Evolutionary conservation across 495 filamentous ascomycete genomes (phyloP).

Genomic region (Tuber indicum): DNA sequence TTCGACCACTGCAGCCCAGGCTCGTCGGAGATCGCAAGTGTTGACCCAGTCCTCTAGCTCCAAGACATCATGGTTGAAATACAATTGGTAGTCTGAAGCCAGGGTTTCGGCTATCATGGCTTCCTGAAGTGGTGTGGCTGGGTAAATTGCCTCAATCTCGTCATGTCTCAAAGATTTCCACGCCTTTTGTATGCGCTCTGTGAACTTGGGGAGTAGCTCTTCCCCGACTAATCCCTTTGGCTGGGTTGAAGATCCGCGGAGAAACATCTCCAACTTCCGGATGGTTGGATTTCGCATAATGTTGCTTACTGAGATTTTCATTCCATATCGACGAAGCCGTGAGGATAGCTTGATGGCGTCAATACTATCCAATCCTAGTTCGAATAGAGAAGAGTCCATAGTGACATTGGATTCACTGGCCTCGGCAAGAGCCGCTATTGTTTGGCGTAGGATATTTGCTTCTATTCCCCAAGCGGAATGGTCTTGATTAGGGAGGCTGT

Average conservation of each 20-base stretch:
- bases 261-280: slow-evolving; percentile 46
- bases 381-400: slow-evolving; percentile 54
- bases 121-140: slow-evolving; percentile 70
- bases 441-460: slow-evolving; percentile 50
- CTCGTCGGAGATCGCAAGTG: slow-evolving; percentile 49
- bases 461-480: slow-evolving; percentile 52
- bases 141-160: slow-evolving; percentile 53
- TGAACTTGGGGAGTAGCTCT: slow-evolving; percentile 40
- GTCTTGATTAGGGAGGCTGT: background rate
- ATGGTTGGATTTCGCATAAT: slow-evolving; percentile 67
- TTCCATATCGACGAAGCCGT: slow-evolving; percentile 53
- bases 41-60: slow-evolving; percentile 51
- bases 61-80: slow-evolving; percentile 73
- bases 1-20: slow-evolving; percentile 55
- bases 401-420: slow-evolving; percentile 48
- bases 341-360: slow-evolving; percentile 64
- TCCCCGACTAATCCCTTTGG: slow-evolving; percentile 2
- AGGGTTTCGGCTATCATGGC: slow-evolving; percentile 73
- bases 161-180: slow-evolving; percentile 42
- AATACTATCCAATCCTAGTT: slow-evolving; percentile 64
- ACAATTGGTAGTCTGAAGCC: slow-evolving; percentile 57
- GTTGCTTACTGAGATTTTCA: slow-evolving; percentile 57
- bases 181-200: slow-evolving; percentile 41
- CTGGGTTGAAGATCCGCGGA: slow-evolving; percentile 7
- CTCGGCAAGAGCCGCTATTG: slow-evolving; percentile 57